Evolutionary conservation across 176 grass and related monocot genomes (phyloP).

Genomic region (Triticum dicoccoides): DNA sequence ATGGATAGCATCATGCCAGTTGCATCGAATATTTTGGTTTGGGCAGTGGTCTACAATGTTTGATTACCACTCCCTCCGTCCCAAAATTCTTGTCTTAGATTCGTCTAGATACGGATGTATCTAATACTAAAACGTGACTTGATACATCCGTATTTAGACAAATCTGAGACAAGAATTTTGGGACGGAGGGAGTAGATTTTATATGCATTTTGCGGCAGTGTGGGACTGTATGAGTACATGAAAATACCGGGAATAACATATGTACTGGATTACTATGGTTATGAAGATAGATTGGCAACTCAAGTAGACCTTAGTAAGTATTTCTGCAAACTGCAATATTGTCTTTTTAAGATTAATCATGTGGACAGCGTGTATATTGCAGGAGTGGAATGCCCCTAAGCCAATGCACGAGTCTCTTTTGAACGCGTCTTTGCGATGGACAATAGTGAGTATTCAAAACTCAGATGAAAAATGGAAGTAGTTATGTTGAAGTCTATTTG

Average conservation of each 20-base stretch:
- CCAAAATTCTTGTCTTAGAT: too few species aligned
- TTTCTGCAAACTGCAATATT: background rate
- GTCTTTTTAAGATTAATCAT: background rate
- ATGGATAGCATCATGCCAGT: background rate
- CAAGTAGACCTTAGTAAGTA: background rate
- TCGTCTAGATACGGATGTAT: too few species aligned
- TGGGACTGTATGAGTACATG: background rate
- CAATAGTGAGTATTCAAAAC: conserved; percentile 46
- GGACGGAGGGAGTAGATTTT: background rate
- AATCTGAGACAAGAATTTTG: too few species aligned
- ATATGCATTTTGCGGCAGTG: background rate
- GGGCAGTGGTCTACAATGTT: background rate
- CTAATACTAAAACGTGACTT: too few species aligned
- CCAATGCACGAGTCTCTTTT: conserved; percentile 74
- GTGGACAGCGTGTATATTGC: background rate
- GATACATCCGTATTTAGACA: too few species aligned
- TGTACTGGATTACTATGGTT: background rate
- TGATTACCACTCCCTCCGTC: background rate
- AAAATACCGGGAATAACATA: background rate
- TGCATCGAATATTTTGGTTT: background rate
- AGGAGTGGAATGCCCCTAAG: conserved; percentile 95
- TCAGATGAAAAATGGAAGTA: background rate
- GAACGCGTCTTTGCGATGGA: conserved; percentile 46
- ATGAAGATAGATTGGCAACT: background rate
- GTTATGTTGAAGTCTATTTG: background rate